Evolutionary conservation across 2,329 filamentous ascomycete species (phyloP).

Genomic region (Ilyonectria mors-panacis): DNA sequence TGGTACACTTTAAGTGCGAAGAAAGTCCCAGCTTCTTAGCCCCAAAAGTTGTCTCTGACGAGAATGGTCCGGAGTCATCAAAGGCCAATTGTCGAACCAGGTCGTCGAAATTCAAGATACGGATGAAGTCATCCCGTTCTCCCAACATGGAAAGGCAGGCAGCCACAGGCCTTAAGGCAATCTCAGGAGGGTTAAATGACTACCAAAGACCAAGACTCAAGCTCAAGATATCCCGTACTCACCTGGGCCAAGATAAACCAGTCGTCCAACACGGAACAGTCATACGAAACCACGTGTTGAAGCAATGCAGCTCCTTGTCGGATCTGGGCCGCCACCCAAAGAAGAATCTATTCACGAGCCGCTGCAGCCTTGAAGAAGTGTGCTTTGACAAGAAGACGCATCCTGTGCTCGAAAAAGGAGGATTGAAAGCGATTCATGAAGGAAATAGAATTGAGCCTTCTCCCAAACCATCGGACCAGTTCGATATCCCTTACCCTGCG

Average conservation of each 20-base stretch:
- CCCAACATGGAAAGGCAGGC: slow-evolving; percentile 23
- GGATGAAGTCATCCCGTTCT: slow-evolving; percentile 43
- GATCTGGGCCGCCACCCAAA: slow-evolving; percentile 46
- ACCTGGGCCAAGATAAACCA: slow-evolving; percentile 40
- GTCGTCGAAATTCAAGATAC: slow-evolving; percentile 49
- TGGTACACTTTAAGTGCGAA: slow-evolving; percentile 13
- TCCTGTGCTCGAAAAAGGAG: slow-evolving; percentile 17
- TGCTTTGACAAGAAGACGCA: slow-evolving; percentile 27
- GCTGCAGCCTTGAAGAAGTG: slow-evolving; percentile 33
- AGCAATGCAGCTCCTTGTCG: slow-evolving; percentile 52
- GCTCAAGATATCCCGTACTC: slow-evolving; percentile 52
- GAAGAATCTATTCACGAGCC: slow-evolving; percentile 19
- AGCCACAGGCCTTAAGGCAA: slow-evolving; percentile 3
- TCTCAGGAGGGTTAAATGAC: slow-evolving; percentile 25
- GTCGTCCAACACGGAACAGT: slow-evolving; percentile 31
- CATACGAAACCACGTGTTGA: slow-evolving; percentile 45
- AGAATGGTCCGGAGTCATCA: slow-evolving; percentile 9
- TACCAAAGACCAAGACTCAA: slow-evolving; percentile 50
- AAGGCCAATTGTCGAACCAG: slow-evolving; percentile 15
- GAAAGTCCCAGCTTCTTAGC: neutral
- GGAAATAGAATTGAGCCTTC: slow-evolving; percentile 32
- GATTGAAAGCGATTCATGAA: slow-evolving; percentile 30
- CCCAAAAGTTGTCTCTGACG: slow-evolving; percentile 4
- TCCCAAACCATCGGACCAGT: slow-evolving; percentile 51
- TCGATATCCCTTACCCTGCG: slow-evolving; percentile 53